Evolutionary conservation across 768 basidiomycete genomes (phyloP).

Genomic region (Kwoniella dejecticola): DNA sequence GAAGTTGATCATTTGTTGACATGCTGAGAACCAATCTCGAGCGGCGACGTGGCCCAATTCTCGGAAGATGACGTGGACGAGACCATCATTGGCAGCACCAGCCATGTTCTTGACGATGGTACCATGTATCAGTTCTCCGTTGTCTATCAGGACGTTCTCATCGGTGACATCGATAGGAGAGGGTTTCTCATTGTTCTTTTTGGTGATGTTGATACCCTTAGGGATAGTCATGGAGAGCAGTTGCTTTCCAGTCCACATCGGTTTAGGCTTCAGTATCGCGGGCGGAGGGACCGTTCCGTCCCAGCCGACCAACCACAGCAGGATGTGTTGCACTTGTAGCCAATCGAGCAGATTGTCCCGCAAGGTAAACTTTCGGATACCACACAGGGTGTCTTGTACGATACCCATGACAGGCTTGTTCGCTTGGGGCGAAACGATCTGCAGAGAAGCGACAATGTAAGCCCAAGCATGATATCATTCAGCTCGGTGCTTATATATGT

Average conservation of each 20-base stretch:
- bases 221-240: slow-evolving; percentile 89
- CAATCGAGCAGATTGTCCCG: slow-evolving; percentile 95
- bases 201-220: slow-evolving; percentile 78
- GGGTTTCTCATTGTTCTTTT: slow-evolving; percentile 64
- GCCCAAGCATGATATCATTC: slow-evolving; percentile 13
- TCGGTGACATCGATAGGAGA: slow-evolving; percentile 85
- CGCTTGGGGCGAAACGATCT: slow-evolving; percentile 99
- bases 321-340: slow-evolving; percentile 93
- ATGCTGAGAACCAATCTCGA: slow-evolving; percentile 82
- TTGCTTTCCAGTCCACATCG: slow-evolving; percentile 97
- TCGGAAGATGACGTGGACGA: slow-evolving; percentile 94
- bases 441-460: slow-evolving; percentile 14
- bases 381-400: slow-evolving; percentile 97
- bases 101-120: slow-evolving; percentile 99
- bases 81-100: slow-evolving; percentile 82
- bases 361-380: slow-evolving; percentile 93
- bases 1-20: slow-evolving; percentile 94
- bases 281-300: slow-evolving; percentile 90
- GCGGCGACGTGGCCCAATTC: slow-evolving; percentile 95
- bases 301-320: slow-evolving; percentile 98
- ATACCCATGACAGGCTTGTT: slow-evolving; percentile 99
- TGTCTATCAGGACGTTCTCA: slow-evolving; percentile 93
- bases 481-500: slow-evolving; percentile 20
- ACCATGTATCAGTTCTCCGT: slow-evolving; percentile 92
- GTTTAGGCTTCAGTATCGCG: slow-evolving; percentile 93